These are phyloP conservation scores for Cladosporium phlei DNA, from an alignment of 2,329 filamentous ascomycete genomes.

Conservation along the genomic window DNA sequence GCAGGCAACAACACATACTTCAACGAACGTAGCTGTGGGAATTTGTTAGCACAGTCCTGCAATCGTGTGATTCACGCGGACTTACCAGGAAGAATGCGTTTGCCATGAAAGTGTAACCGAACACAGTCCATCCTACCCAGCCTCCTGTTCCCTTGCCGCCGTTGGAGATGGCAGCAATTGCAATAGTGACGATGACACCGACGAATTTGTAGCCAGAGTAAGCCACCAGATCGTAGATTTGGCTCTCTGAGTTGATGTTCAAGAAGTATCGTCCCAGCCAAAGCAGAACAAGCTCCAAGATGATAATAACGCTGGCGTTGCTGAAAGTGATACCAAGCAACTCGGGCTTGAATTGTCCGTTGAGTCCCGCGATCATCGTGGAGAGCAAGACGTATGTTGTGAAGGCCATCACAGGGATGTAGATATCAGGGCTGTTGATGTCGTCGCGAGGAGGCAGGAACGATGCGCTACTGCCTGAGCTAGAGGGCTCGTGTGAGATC, in stretches of 20 bases:
- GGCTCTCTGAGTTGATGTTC: constrained; percentile 88
- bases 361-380: constrained; percentile 80
- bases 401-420: constrained; percentile 96
- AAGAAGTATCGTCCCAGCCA: constrained; percentile 92
- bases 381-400: constrained; percentile 96
- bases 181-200: constrained; percentile 84
- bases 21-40: constrained; percentile 73
- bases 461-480: constrained; percentile 56
- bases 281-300: constrained; percentile 82
- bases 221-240: constrained; percentile 87
- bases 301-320: constrained; percentile 73
- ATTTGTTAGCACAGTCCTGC: not conserved
- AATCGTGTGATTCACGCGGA: constrained; percentile 18
- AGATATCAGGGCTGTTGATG: constrained; percentile 98
- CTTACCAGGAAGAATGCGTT: constrained; percentile 90
- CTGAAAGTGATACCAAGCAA: constrained; percentile 85
- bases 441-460: constrained; percentile 93
- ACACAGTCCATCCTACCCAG: constrained; percentile 83
- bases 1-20: constrained; percentile 95
- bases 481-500: constrained; percentile 56
- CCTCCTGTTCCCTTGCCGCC: constrained; percentile 77
- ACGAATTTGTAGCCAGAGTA: constrained; percentile 99
- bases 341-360: constrained; percentile 90
- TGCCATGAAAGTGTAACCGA: constrained; percentile 85
- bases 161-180: constrained; percentile 71